Conservation (phyloP, 768 basidiomycete genomes). For the Favolaschia claudopus region DNA sequence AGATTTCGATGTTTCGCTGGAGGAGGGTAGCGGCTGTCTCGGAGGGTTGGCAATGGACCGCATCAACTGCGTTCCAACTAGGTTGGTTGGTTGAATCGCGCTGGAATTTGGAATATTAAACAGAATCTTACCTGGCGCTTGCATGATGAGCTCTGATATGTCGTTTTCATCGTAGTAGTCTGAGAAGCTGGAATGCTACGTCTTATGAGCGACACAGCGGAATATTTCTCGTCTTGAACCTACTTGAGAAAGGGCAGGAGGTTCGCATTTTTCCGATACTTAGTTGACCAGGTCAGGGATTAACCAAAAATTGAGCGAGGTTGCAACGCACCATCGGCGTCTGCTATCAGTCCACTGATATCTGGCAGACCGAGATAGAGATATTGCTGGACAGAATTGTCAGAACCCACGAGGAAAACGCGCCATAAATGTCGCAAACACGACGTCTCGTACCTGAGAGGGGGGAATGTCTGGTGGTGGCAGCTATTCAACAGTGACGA, state of each 20-base stretch:
- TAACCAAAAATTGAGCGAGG: too few species aligned
- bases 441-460: constrained; percentile 24
- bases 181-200: constrained; percentile 3
- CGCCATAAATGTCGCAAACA: too few species aligned
- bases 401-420: background rate
- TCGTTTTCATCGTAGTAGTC: constrained; percentile 14
- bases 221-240: background rate
- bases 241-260: constrained; percentile 5
- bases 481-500: too few species aligned
- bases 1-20: background rate
- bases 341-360: too few species aligned
- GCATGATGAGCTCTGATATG: constrained; percentile 28
- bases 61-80: constrained; percentile 15
- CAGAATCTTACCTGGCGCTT: constrained; percentile 1
- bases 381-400: too few species aligned
- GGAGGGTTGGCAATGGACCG: background rate
- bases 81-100: background rate
- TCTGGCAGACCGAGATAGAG: too few species aligned
- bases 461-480: too few species aligned
- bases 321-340: too few species aligned
- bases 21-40: background rate
- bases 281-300: too few species aligned
- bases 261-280: too few species aligned
- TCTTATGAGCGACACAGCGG: background rate
- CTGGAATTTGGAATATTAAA: background rate